Base-by-base conservation (phyloP, 768 basidiomycete species). In the Suillus weaverae region DNA sequence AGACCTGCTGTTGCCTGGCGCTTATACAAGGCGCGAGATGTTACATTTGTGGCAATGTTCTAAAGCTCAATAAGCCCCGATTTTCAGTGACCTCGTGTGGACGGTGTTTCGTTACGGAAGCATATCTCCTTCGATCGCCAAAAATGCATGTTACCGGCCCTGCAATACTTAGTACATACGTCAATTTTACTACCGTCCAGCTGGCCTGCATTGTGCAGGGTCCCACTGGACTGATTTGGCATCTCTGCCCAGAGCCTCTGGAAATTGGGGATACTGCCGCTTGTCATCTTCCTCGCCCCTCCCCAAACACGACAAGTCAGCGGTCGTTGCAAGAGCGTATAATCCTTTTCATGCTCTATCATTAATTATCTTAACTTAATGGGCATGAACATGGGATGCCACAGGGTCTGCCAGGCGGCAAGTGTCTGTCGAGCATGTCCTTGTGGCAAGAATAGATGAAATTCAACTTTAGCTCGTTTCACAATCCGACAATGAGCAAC, bases 391-490 rank as follows among this genome's bases (percentile, higher is more conserved):
- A 32, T 26, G 9, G 2, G 9, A 11, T 57, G 20, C 39, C 11
- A 38, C 57, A 59, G 57, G 57, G 57, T 59, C 57, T 41, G 39
- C 57, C 57, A 59, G 57, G 57, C 39, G 57, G 41, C 57, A 59
- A 32, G 57, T 18, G 11, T 59, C 39, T 32, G 38, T 11, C 39
- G 18, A 18, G 39, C 39, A 41, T 30, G 38, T 59, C 39, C 39
- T 30, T 10, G 39, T 59, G 57, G 39, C 16, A 30, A 41, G 39
- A 30, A 59, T 59, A 41, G 26, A 39, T 57, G 38, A 35, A 57
- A 57, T 57, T 39, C 38, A 57, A 41, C 57, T 41, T 59, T 39
- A 26, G 18, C 4, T 59, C 38, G 57, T 41, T 59, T 41, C 57
- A 59, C 30, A 5, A 30, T 18, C 30, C 10, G 57, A 41, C 56